Evolutionary conservation across 2,329 filamentous ascomycete genomes (phyloP), one percentile per base, ranked within the genome.

Genomic region (Ceratocystis alfenasii): DNA sequence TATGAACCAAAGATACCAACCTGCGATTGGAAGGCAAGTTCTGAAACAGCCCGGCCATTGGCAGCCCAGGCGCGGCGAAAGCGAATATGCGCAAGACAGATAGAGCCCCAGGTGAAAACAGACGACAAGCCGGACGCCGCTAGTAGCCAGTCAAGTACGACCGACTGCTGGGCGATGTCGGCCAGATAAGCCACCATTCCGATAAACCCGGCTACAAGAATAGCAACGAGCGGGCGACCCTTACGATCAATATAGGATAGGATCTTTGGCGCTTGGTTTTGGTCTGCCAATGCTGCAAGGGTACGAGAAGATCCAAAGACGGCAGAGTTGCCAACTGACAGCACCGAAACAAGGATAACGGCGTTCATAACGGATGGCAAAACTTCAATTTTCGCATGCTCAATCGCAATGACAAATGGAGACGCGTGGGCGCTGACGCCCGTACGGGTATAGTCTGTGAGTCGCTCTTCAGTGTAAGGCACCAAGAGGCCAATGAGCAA

Each of bases 301-400:
- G 92, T 96, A 71, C 93, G 86, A 1, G 90, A 95, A 28, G 90
- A 93, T 45, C 91, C 93, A 72, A 95, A 97, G 68, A 96, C 87
- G 68, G 91, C 87, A 5, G 90, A 93, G 75, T 96, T 96, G 67
- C 91, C 91, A 68, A 96, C 92, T 0, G 90, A 95, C 25, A 96
- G 78, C 25, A 96, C 91, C 22, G 92, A 88, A 69, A 95, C 85
- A 72, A 96, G 85, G 74, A 96, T 96, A 68, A 96, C 90, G n/a
- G 85, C 86, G 75, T 97, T 96, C 88, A 96, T 95, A 65, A 96
- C 82, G 0, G 88, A 92, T 1, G 90, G 90, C 2, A 96, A 82
- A 1, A 87, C 86, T 53, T 83, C 77, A 71, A 96, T 95, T 7
- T 89, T 87, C 1, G 91, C 90, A 69, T 91, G 87, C 70, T 88